Base-by-base conservation (phyloP, 148 eudicot genomes). In the Rhododendron simsii region DNA sequence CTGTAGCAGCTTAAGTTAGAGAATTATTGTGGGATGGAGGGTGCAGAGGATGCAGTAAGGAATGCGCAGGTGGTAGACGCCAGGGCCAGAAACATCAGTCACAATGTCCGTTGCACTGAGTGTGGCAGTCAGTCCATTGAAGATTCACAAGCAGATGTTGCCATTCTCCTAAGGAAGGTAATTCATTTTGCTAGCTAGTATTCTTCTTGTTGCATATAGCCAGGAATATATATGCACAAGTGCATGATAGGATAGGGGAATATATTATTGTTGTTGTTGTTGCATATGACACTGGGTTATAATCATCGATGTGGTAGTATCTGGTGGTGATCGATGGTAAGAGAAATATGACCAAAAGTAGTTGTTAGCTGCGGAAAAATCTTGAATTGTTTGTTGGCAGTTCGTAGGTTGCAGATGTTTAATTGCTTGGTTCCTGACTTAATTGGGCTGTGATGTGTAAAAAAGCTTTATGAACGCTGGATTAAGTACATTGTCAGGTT, bases 81-180 rank as follows among this genome's bases (percentile, higher is more conserved):
- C 8, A 87, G 98, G 86, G 98, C 98, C 28, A 92, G 95, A 88
- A 94, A 93, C 80, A 96, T 96, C 87, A 96, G 98, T 89, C 98
- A 96, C 89, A 96, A 96, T 90, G 98, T 96, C 9, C 91, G 98
- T 48, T 96, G 98, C 86, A 94, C 96, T 13, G 98, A 96, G 78
- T 96, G 98, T 91, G 98, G 99, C 16, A 94, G 98, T 91, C 99
- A 96, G 92, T 96, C 99, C 86, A 96, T 96, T 87, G 99, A 96
- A 91, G 98, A 95, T 67, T 96, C 99, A 12, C 99, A 96, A 92
- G 99, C 99, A 80, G 99, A 96, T 82, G 85, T 96, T 87, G 99
- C 99, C 83, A 91, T 96, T 89, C 94, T 95, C 50, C 97, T 96
- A 35, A 91, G 99, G 81, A 96, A 94, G 98, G 99, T 96, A 65